Evolutionary conservation across 2,329 filamentous ascomycete species (phyloP).

Genomic region (Paraphaeosphaeria sporulosa): DNA sequence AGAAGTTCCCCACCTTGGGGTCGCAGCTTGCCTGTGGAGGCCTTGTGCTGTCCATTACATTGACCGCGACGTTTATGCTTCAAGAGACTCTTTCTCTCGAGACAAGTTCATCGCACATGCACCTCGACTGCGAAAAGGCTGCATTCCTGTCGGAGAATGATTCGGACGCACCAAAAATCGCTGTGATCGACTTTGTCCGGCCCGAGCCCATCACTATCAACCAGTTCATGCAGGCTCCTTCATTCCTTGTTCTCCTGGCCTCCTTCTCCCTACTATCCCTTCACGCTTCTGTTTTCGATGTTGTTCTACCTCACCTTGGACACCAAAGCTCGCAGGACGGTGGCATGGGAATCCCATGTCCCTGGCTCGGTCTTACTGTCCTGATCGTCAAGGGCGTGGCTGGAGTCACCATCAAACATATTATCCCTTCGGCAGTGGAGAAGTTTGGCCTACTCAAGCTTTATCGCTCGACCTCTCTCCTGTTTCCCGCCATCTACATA

Average conservation of each 20-base stretch:
- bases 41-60: conserved; percentile 51
- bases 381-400: conserved; percentile 53
- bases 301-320: conserved; percentile 57
- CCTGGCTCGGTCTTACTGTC: conserved; percentile 53
- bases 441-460: conserved; percentile 52
- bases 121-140: conserved; percentile 55
- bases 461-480: conserved; percentile 51
- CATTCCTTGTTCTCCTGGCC: conserved; percentile 55
- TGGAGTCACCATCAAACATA: conserved; percentile 48
- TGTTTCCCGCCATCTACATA: conserved; percentile 52
- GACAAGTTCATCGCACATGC: conserved; percentile 29
- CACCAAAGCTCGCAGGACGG: conserved; percentile 54
- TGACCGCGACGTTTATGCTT: conserved; percentile 50
- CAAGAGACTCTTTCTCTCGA: conserved; percentile 49
- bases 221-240: conserved; percentile 57
- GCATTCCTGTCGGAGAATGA: conserved; percentile 53
- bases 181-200: conserved; percentile 45
- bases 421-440: conserved; percentile 47
- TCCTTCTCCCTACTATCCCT: conserved; percentile 64
- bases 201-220: conserved; percentile 53
- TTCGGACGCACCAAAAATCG: conserved; percentile 46
- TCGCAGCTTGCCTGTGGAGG: conserved; percentile 55
- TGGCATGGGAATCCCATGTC: conserved; percentile 57
- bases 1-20: conserved; percentile 53
- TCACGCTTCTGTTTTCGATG: conserved; percentile 62